These are phyloP conservation scores for Lagenaria siceraria DNA, from an alignment of 306 rosid genomes.

Conservation along the genomic window DNA sequence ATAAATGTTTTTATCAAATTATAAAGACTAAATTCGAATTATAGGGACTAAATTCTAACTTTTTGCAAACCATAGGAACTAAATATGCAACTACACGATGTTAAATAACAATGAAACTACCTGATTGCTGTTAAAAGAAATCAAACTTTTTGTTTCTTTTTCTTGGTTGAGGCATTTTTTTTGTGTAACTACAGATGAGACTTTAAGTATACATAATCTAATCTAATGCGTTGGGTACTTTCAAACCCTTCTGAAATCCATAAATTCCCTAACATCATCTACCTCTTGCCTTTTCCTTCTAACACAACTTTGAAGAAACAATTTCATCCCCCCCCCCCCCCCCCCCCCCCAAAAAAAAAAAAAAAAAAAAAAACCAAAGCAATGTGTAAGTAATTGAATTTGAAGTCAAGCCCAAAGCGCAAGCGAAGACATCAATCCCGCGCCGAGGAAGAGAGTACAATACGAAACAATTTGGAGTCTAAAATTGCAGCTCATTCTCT, in stretches of 20 bases:
- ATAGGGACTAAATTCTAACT: too few relatives aligned
- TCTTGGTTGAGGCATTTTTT: background rate
- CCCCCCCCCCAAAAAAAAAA: too few relatives aligned
- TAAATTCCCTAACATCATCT: background rate
- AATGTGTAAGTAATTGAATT: background rate
- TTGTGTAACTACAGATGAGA: background rate
- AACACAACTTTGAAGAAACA: background rate
- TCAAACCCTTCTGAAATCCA: background rate
- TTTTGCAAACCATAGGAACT: too few relatives aligned
- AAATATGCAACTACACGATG: too few relatives aligned
- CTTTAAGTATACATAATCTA: background rate
- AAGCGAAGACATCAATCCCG: conserved; percentile 78
- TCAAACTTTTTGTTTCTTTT: background rate
- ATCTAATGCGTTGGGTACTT: background rate
- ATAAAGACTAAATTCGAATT: too few relatives aligned
- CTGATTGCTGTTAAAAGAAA: background rate
- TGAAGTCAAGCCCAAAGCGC: conserved; percentile 73
- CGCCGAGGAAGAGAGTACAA: conserved; percentile 81
- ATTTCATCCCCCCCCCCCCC: background rate
- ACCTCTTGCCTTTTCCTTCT: background rate
- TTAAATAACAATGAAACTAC: background rate
- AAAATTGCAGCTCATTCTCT: conserved; percentile 94
- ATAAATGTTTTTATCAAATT: too few relatives aligned
- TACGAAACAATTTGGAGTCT: conserved; percentile 71
- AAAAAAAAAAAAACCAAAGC: background rate